phyloP scores from a whole-genome alignment of 2,329 filamentous ascomycete genomes.

The Podosphaera fusca region DNA sequence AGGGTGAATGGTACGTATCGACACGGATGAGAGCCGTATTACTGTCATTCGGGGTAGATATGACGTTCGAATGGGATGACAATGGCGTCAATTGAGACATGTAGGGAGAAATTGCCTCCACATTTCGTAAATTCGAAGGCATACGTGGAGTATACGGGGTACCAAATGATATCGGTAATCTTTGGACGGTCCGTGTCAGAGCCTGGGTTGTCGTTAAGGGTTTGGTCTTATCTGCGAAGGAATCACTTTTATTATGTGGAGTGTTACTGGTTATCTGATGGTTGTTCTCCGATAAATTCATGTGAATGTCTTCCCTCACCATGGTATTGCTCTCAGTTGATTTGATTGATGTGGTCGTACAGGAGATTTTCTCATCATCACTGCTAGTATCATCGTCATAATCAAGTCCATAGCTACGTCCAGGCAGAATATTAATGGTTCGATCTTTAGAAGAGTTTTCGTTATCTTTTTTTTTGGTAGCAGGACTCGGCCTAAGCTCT shows the following conservation, averaged over 20 bases:
- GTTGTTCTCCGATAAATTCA: no score
- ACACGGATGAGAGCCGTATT: no score
- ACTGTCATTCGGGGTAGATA: background rate
- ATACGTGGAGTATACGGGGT: background rate
- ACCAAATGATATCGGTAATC: background rate
- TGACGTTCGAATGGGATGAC: background rate
- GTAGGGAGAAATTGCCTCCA: background rate
- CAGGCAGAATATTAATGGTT: background rate
- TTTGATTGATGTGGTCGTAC: background rate
- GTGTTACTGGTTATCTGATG: no score
- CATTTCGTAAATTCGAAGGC: background rate
- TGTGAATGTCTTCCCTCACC: background rate
- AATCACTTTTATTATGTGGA: no score
- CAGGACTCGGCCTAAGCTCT: background rate
- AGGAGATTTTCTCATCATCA: background rate
- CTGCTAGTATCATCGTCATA: constrained; percentile 1
- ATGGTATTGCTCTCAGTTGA: background rate
- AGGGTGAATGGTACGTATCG: no score
- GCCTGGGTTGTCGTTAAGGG: no score
- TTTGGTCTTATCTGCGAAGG: no score
- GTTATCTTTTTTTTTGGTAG: background rate
- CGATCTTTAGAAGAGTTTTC: background rate
- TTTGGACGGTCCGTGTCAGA: background rate
- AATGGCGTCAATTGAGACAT: background rate
- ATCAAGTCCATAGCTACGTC: background rate